Percentiles rank a stretch among this genome's conserved stretches.
These are phyloP conservation scores for Osmanthus fragrans DNA, from an alignment of 257 asterid species.

Conservation along the genomic window DNA sequence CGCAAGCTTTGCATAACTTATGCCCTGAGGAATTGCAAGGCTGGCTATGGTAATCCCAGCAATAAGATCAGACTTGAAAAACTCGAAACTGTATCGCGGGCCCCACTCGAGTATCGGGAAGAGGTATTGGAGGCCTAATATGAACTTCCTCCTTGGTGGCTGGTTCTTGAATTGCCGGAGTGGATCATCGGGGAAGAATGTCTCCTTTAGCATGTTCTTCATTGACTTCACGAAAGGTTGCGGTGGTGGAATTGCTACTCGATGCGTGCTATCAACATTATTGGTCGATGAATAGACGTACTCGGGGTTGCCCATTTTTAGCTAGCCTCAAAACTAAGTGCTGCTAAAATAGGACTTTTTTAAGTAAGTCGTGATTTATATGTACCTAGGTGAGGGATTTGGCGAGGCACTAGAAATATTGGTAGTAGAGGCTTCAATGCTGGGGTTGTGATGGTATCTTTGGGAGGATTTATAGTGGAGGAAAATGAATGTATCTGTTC, in stretches of 20 bases:
- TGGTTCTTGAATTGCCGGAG: constrained; percentile 87
- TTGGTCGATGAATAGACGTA: neutral
- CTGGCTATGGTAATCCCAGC: constrained; percentile 98
- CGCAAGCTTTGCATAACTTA: constrained; percentile 91
- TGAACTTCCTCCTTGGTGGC: constrained; percentile 43
- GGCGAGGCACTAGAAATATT: neutral
- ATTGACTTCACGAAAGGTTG: constrained; percentile 64
- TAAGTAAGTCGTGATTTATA: neutral
- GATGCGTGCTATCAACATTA: constrained; percentile 17
- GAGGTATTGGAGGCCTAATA: constrained; percentile 65
- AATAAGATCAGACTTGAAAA: constrained; percentile 70
- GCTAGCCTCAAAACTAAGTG: neutral
- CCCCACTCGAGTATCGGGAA: constrained; percentile 95
- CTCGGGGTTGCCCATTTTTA: constrained; percentile 1
- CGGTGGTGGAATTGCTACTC: constrained; percentile 71
- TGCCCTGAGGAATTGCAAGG: constrained; percentile 96
- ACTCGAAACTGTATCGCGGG: constrained; percentile 53
- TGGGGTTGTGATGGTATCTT: neutral
- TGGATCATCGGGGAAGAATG: constrained; percentile 89
- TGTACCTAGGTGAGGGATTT: neutral
- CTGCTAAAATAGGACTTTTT: neutral
- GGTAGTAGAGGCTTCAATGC: neutral
- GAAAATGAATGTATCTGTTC: neutral
- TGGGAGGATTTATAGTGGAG: constrained; percentile 3
- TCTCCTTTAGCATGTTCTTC: constrained; percentile 64